Evolutionary conservation across 2,329 filamentous ascomycete species (phyloP).

Genomic region (Diaporthe sp.): DNA sequence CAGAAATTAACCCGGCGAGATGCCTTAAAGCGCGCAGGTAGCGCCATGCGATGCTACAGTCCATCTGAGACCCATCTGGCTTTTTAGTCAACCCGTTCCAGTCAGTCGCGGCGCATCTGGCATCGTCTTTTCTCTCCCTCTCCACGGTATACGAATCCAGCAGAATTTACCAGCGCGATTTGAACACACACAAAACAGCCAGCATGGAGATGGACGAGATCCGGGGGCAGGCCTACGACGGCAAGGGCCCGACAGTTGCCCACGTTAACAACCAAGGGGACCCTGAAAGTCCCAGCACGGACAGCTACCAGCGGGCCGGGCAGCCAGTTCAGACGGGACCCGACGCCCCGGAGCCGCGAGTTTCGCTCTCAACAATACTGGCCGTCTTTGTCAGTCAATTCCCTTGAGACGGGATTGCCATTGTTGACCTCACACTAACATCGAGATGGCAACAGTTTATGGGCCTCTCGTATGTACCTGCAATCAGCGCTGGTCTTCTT

Average conservation of each 20-base stretch:
- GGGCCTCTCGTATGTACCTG: slow-evolving; percentile 36
- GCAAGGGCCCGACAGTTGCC: slow-evolving; percentile 7
- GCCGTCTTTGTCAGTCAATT: slow-evolving; percentile 37
- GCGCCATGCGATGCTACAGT: neutral
- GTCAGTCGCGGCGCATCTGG: neutral
- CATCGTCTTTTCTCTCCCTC: accelerated
- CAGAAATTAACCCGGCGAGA: slow-evolving; percentile 27
- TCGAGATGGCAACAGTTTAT: slow-evolving; percentile 30
- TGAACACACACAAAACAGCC: neutral
- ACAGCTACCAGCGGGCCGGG: slow-evolving; percentile 9
- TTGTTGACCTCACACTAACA: neutral
- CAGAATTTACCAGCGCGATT: neutral
- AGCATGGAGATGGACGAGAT: slow-evolving; percentile 31
- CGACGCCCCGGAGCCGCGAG: slow-evolving; percentile 12
- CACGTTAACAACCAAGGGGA: slow-evolving; percentile 8
- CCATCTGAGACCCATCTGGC: neutral
- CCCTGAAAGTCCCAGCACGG: neutral
- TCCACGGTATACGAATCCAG: neutral
- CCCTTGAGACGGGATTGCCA: too few relatives aligned
- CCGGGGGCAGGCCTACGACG: neutral
- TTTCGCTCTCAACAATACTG: slow-evolving; percentile 35
- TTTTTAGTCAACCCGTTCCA: neutral
- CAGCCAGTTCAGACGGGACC: slow-evolving; percentile 17
- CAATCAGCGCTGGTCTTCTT: slow-evolving; percentile 42
- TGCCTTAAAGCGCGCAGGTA: slow-evolving; percentile 8